Percentiles rank a stretch among this genome's conserved stretches.
Evolutionary conservation across 345 rosid genomes (phyloP).

Genomic region (Geranium brycei): DNA sequence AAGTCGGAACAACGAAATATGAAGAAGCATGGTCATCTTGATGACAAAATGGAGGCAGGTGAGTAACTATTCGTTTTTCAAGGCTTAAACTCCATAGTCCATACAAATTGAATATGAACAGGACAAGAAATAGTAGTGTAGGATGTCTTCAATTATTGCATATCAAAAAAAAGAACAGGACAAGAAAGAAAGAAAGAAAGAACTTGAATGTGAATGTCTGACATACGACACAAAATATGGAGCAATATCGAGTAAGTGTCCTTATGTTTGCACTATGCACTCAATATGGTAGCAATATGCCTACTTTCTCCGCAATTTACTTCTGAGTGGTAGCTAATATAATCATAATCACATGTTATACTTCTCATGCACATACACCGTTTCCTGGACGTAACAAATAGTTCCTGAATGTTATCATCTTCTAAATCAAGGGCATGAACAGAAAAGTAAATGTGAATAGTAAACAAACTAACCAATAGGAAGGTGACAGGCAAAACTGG

Average conservation of each 20-base stretch:
- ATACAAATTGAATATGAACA: background rate
- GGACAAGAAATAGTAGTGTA: too few relatives aligned
- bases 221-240: background rate
- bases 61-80: background rate
- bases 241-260: background rate
- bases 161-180: too few relatives aligned
- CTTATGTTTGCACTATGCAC: background rate
- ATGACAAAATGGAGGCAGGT: background rate
- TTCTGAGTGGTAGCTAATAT: background rate
- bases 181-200: too few relatives aligned
- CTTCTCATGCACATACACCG: background rate
- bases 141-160: too few relatives aligned
- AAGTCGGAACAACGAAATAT: background rate
- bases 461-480: constrained; percentile 34
- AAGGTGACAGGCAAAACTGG: constrained; percentile 38
- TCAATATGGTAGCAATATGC: background rate
- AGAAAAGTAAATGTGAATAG: background rate
- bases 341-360: background rate
- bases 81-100: background rate
- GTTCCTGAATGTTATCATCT: background rate
- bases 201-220: background rate
- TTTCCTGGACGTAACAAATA: background rate
- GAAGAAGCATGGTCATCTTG: background rate
- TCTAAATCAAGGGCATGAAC: background rate
- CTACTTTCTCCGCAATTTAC: background rate